Conservation (phyloP, 1,284 basidiomycete species). For the Pseudozyma thailandica region DNA sequence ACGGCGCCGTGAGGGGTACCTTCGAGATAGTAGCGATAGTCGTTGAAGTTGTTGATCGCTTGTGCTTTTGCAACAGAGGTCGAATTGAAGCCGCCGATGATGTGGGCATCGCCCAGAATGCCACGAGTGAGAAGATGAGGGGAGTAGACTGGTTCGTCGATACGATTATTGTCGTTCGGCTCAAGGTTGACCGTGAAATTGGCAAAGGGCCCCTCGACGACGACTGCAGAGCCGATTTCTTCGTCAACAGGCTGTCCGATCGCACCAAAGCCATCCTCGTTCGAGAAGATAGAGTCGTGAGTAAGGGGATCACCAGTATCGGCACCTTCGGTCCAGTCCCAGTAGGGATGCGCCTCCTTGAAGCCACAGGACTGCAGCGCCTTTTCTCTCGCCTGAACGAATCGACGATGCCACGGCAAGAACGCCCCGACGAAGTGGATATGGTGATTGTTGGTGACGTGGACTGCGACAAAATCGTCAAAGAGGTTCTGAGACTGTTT, state of each 20-base stretch:
- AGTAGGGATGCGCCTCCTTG: constrained; percentile 12
- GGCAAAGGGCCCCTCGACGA: constrained; percentile 8
- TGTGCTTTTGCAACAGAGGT: neutral
- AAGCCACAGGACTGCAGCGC: constrained; percentile 17
- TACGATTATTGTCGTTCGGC: neutral
- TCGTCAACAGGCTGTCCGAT: neutral
- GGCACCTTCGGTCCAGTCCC: constrained; percentile 21
- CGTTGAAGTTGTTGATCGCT: constrained; percentile 1
- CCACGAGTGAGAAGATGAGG: constrained; percentile 6
- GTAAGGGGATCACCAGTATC: constrained; percentile 2
- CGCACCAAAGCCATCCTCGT: constrained; percentile 9
- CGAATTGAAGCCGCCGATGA: constrained; percentile 13
- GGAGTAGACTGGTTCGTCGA: neutral
- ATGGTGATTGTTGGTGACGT: constrained; percentile 11
- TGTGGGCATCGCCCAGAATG: constrained; percentile 1
- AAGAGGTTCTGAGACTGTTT: constrained; percentile 6
- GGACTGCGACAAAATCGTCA: constrained; percentile 18
- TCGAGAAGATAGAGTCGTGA: constrained; percentile 8
- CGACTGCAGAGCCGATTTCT: no score
- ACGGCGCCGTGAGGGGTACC: constrained; percentile 15
- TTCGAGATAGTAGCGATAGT: constrained; percentile 19
- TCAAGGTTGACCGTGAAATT: constrained; percentile 9
- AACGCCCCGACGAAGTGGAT: constrained; percentile 17
- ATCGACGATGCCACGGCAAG: constrained; percentile 25
- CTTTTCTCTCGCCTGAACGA: constrained; percentile 14